Base-by-base conservation (phyloP, 2,329 filamentous ascomycete genomes). In the Paecilomyces variotii region DNA sequence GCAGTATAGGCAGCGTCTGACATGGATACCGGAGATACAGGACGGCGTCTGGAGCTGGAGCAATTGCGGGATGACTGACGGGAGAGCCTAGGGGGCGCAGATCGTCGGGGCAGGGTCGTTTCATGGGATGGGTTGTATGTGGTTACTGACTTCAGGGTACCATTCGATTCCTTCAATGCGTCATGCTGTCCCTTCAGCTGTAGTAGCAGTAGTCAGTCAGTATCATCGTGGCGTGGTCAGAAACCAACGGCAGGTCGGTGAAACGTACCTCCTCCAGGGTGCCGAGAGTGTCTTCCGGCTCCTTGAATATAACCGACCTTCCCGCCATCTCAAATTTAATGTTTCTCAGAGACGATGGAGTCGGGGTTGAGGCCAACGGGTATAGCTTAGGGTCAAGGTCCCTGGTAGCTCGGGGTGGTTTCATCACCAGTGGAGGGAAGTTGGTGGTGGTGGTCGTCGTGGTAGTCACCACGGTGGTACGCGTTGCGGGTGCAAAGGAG, bases 341-440 rank as follows among this genome's bases (percentile, higher is more conserved):
- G 58, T 86, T 86, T 62, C 86, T 85, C 60, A 99, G 79, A 56
- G 89, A 87, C 14, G 86, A 83, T 1, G 94, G 94, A 1, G 92
- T 96, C 0, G 90, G 88, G 55, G 89, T 87, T 62, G 84, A 82
- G 39, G 93, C 93, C 30, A 99, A 80, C 45, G 94, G 94, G 72
- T 96, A 99, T 67, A 94, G 86, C 72, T 95, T 96, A 12, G 88
- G 82, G 73, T 97, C 91, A 59, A 96, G 84, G 57, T 87, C 82
- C 60, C 83, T 79, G 34, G 91, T 81, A 56, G 86, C 84, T 56
- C 84, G 84, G 26, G 90, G 88, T 60, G 89, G 84, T 63, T 85
- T 86, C 64, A 96, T 85, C 58, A 90, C 80, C 59, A 97, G 80
- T n/a, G 91, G 91, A 53, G 93, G 92, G 64, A 94, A 95, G 14